Conservation (phyloP, 1,284 basidiomycete genomes). For the Sporisorium sorghi region DNA sequence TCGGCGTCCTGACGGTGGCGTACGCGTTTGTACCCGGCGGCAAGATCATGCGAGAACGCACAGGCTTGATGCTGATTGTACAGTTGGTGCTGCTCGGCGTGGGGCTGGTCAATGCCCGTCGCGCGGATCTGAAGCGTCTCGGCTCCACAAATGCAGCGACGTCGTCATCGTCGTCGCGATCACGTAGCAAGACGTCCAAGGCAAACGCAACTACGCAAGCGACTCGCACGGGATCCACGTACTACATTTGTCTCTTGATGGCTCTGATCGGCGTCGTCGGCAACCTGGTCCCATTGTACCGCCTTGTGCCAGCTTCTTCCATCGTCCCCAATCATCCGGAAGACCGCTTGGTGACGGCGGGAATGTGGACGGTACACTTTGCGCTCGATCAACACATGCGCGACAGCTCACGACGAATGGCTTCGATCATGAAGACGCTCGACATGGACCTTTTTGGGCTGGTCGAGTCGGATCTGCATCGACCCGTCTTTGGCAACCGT, state of each 20-base stretch:
- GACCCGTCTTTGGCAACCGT: conserved; percentile 87
- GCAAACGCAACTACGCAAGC: background rate
- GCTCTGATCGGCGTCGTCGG: conserved; percentile 39
- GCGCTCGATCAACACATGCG: conserved; percentile 64
- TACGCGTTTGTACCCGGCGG: conserved; percentile 94
- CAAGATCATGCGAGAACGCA: conserved; percentile 81
- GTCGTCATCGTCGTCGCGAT: background rate
- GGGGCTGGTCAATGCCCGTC: conserved; percentile 41
- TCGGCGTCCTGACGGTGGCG: conserved; percentile 80
- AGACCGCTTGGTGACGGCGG: conserved; percentile 81
- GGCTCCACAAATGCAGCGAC: background rate
- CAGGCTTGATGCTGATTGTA: conserved; percentile 71
- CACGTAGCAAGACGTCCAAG: conserved; percentile 19
- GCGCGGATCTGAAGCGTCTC: conserved; percentile 24
- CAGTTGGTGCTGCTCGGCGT: conserved; percentile 35
- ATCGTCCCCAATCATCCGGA: conserved; percentile 77
- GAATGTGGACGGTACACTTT: conserved; percentile 81
- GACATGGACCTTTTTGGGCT: conserved; percentile 72
- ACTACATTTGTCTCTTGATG: conserved; percentile 48
- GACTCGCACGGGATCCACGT: conserved; percentile 24
- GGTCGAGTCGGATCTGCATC: conserved; percentile 85
- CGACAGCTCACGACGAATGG: conserved; percentile 74
- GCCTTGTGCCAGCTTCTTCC: conserved; percentile 73
- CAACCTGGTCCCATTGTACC: conserved; percentile 69
- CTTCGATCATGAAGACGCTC: conserved; percentile 75